Conservation (phyloP, 176 grass and related monocot species). For the Leersia perrieri region DNA sequence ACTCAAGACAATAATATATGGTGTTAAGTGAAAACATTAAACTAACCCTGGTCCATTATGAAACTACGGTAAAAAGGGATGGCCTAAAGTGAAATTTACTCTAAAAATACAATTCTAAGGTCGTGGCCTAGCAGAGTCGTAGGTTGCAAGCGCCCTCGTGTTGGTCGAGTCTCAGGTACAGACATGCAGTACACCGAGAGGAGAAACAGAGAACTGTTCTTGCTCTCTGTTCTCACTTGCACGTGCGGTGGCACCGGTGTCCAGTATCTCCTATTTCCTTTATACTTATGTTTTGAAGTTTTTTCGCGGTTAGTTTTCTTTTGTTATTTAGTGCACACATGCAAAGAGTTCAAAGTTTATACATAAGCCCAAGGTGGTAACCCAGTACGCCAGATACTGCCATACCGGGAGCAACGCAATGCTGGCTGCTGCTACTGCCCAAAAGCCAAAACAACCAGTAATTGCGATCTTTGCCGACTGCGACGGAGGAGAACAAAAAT, state of each 20-base stretch:
- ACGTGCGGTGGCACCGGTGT: background rate
- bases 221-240: background rate
- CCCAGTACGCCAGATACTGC: background rate
- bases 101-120: no score
- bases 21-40: no score
- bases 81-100: no score
- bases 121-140: no score
- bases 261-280: background rate
- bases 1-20: no score
- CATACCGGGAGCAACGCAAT: background rate
- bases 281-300: background rate
- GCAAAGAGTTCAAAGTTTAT: background rate
- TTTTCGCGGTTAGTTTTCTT: background rate
- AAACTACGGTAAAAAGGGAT: no score
- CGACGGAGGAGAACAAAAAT: background rate
- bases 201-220: background rate
- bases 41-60: no score
- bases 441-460: background rate
- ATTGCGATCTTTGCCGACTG: background rate
- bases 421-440: background rate
- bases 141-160: no score
- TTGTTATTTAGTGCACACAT: background rate
- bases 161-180: no score
- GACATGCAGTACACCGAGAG: constrained; percentile 2
- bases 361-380: background rate